A percentile compares a stretch with the other conserved stretches of the same genome.
Conservation (phyloP, 257 asterid species). For the Jasminum sambac region DNA sequence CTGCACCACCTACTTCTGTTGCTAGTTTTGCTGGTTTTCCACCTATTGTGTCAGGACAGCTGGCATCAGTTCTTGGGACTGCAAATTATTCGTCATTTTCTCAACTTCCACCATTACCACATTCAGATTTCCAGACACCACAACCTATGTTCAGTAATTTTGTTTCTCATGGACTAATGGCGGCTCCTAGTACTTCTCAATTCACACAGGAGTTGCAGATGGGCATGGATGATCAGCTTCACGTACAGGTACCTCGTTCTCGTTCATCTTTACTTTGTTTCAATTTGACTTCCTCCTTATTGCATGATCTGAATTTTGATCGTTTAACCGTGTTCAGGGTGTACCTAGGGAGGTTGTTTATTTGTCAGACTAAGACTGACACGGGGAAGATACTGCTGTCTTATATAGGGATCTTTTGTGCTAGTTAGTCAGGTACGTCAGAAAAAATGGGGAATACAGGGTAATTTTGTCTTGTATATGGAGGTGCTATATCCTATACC, state of each 20-base stretch:
- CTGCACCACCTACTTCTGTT: constrained; percentile 2
- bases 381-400: background rate
- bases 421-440: background rate
- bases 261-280: constrained; percentile 23
- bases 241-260: constrained; percentile 18
- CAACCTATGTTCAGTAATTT: constrained; percentile 16
- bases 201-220: constrained; percentile 32
- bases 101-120: constrained; percentile 15
- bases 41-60: constrained; percentile 24
- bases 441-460: background rate
- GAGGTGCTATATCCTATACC: no score
- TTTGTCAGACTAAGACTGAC: background rate
- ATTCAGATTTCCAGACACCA: constrained; percentile 10
- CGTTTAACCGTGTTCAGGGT: background rate
- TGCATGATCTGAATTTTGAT: background rate
- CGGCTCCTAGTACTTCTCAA: constrained; percentile 7
- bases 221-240: constrained; percentile 33
- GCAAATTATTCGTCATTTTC: constrained; percentile 26
- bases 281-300: constrained; percentile 9
- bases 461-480: no score
- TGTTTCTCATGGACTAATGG: constrained; percentile 13
- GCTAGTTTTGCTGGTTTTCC: constrained; percentile 19
- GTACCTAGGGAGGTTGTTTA: background rate
- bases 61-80: constrained; percentile 9
- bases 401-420: background rate